phyloP scores from a whole-genome alignment of 176 grass and related monocot species.

The Thalia dealbata region DNA sequence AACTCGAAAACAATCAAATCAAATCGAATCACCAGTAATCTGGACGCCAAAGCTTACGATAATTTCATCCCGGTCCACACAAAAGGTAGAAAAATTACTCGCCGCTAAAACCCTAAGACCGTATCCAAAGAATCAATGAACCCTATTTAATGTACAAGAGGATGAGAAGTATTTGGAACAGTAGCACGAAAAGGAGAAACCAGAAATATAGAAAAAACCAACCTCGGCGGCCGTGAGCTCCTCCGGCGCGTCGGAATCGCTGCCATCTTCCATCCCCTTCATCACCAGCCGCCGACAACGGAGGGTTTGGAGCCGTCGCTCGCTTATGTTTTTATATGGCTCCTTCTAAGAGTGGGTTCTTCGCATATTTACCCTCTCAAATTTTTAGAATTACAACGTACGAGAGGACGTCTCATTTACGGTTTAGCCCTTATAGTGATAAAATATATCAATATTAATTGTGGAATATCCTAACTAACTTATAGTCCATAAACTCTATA shows the following conservation, averaged over 20 bases:
- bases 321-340: too few species aligned
- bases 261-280: slow-evolving; percentile 20
- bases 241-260: slow-evolving; percentile 37
- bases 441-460: too few species aligned
- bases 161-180: background rate
- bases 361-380: too few species aligned
- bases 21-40: background rate
- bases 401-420: too few species aligned
- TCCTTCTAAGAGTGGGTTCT: too few species aligned
- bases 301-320: too few species aligned
- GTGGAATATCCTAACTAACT: too few species aligned
- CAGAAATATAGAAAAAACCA: background rate
- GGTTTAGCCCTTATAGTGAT: too few species aligned
- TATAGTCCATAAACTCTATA: too few species aligned
- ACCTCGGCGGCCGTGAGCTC: slow-evolving; percentile 33
- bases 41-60: background rate
- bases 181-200: background rate
- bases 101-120: background rate
- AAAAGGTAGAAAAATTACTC: background rate
- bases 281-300: background rate
- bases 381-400: too few species aligned
- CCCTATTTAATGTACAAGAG: background rate
- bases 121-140: background rate
- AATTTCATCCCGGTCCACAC: background rate
- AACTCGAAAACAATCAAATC: too few species aligned